Evolutionary conservation across 768 basidiomycete species (phyloP), one percentile per base, ranked within the genome.

Genomic region (Naganishia antarctica): DNA sequence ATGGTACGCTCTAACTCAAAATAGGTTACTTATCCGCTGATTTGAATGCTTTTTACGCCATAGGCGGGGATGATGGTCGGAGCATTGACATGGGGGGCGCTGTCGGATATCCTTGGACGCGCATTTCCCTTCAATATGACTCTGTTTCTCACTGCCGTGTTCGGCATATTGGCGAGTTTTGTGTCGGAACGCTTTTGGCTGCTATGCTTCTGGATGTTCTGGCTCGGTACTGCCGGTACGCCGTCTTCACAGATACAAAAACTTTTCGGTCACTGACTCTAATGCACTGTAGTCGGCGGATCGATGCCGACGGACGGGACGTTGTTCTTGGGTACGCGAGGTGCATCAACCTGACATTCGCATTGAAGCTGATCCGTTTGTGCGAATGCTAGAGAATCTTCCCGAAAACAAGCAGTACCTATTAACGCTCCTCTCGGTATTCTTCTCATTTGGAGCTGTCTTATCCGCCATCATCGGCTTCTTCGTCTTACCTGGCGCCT

Each of bases 381-480:
- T 68, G 66, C 0, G 83, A 44, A 5, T 91, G 25, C 81, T 91
- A 9, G 94, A 99, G 71, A 91, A 96, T 70, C 86, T 97, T 81
- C 94, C 94, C 2, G 85, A 87, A 68, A 84, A 84, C n/a, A 91
- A 92, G 68, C 86, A 91, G 71, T 91, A 94, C 74, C 84, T 98
- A 31, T 86, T 97, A 60, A 94, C 91, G 0, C 88, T 87, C 0
- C 83, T 96, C 25, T 91, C 91, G 4, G 84, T 92, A n/a, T 98
- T 97, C 81, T 97, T 97, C 81, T 92, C 91, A 6, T 78, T 96
- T 41, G 94, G 94, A 48, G 86, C 93, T 0, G 90, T 98, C 45
- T 75, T 96, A 4, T 81, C 91, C 1, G 90, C 92, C 0, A 73
- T 91, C 11, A 84, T 93, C 37, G 90, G 86, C 40, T 83, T 93